Percentiles rank a stretch among this genome's conserved stretches.
Conservation (phyloP, 306 rosid species). For the Dicorynia guianensis region DNA sequence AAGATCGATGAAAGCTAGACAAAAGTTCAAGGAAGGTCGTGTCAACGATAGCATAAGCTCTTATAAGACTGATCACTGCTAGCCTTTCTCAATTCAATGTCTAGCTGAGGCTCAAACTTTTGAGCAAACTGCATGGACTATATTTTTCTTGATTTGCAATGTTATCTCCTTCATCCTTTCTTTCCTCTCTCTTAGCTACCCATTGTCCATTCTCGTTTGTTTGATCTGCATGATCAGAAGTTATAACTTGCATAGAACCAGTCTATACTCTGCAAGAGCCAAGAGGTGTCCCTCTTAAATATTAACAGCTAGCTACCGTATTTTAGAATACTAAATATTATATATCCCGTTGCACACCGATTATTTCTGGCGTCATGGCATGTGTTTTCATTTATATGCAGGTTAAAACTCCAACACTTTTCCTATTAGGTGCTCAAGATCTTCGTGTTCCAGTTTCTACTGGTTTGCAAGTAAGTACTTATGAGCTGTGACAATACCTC, state of each 20-base stretch:
- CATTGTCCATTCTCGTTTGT: background rate
- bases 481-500: background rate
- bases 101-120: background rate
- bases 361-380: slow-evolving; percentile 22
- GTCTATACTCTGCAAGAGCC: background rate
- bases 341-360: slow-evolving; percentile 10
- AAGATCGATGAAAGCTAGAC: background rate
- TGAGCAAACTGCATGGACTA: background rate
- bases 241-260: background rate
- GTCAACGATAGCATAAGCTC: background rate
- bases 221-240: background rate
- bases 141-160: background rate
- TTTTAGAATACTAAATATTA: background rate
- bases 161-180: background rate
- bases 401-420: slow-evolving; percentile 85
- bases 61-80: background rate
- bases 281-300: background rate
- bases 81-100: slow-evolving; percentile 2
- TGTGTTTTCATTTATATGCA: slow-evolving; percentile 43
- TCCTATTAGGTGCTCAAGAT: slow-evolving; percentile 84
- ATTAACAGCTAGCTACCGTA: background rate
- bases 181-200: background rate
- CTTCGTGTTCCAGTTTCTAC: slow-evolving; percentile 70
- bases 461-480: slow-evolving; percentile 69
- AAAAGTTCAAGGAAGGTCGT: slow-evolving; percentile 5